Evolutionary conservation across 1,284 basidiomycete genomes (phyloP).

Genomic region (Rhodotorula sp.): DNA sequence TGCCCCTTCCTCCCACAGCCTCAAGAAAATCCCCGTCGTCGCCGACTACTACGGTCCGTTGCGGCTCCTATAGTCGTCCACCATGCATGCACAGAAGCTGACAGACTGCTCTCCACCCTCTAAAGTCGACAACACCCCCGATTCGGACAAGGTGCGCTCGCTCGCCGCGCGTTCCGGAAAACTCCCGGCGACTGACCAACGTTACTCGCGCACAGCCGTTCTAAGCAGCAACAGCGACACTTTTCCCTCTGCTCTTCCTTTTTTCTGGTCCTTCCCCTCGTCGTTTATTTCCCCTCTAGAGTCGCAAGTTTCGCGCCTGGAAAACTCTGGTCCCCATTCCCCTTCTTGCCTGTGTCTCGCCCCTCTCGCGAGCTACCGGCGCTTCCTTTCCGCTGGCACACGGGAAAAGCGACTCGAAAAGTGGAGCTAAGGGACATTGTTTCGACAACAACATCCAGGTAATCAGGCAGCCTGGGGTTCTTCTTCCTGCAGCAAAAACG

Average conservation of each 20-base stretch:
- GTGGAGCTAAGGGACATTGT: neutral
- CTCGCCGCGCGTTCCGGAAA: neutral
- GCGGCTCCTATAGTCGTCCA: too few species aligned
- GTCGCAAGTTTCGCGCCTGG: neutral
- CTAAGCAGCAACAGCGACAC: conserved; percentile 2
- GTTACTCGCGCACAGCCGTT: neutral
- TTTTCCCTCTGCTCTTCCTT: neutral
- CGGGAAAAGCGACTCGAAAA: too few species aligned
- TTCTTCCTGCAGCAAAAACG: conserved; percentile 9
- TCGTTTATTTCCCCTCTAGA: neutral
- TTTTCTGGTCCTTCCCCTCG: neutral
- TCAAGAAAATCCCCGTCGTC: neutral
- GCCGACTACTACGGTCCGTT: conserved; percentile 8
- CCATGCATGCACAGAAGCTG: too few species aligned
- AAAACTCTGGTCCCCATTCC: neutral
- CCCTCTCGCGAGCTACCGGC: neutral
- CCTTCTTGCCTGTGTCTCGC: neutral
- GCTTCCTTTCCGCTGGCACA: too few species aligned
- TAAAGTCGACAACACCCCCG: conserved; percentile 15
- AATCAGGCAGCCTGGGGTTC: too few species aligned
- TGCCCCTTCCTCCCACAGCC: neutral
- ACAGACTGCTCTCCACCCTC: neutral
- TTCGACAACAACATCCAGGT: neutral
- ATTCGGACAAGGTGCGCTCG: conserved; percentile 25
- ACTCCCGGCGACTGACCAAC: neutral